phyloP scores from a whole-genome alignment of 192 early-diverging fungal genomes.

The Entomortierella beljakovae region DNA sequence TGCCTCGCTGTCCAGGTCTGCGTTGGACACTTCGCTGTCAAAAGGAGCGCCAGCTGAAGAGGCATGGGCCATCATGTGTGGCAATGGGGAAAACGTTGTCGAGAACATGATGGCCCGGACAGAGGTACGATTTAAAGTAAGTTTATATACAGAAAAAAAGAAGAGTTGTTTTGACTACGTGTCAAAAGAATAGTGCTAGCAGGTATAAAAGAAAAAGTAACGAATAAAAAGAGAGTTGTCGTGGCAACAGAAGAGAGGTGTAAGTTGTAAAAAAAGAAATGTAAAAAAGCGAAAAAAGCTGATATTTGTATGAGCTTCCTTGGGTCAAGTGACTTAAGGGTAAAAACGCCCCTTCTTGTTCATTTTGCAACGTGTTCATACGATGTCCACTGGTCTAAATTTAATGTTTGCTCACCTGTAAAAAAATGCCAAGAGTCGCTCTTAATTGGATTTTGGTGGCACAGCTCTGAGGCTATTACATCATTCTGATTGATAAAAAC shows the following conservation, averaged over 20 bases:
- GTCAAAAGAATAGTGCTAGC: conserved; percentile 14
- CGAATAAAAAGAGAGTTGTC: conserved; percentile 14
- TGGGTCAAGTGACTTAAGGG: too few relatives aligned
- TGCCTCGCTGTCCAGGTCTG: conserved; percentile 58
- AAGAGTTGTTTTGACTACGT: conserved; percentile 20
- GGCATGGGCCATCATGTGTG: conserved; percentile 58
- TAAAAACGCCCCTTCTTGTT: not conserved
- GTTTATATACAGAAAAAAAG: conserved; percentile 33
- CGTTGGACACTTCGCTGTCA: conserved; percentile 56
- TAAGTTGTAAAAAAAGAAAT: conserved; percentile 5
- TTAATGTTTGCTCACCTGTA: too few relatives aligned
- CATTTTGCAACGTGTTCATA: conserved; percentile 22
- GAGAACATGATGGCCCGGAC: conserved; percentile 59
- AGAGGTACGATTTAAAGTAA: conserved; percentile 28
- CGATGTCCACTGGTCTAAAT: not conserved
- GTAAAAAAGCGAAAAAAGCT: not conserved
- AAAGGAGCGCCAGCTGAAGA: conserved; percentile 56
- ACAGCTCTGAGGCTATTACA: too few relatives aligned
- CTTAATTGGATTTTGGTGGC: too few relatives aligned
- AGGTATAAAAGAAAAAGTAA: not conserved
- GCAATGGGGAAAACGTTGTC: conserved; percentile 44
- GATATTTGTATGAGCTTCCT: conserved; percentile 7
- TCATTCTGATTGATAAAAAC: too few relatives aligned
- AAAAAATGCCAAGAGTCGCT: too few relatives aligned
- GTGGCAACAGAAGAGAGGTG: conserved; percentile 37